Evolutionary conservation across 208 protist genomes (phyloP).

Genomic region (Trichomonas gallinae): DNA sequence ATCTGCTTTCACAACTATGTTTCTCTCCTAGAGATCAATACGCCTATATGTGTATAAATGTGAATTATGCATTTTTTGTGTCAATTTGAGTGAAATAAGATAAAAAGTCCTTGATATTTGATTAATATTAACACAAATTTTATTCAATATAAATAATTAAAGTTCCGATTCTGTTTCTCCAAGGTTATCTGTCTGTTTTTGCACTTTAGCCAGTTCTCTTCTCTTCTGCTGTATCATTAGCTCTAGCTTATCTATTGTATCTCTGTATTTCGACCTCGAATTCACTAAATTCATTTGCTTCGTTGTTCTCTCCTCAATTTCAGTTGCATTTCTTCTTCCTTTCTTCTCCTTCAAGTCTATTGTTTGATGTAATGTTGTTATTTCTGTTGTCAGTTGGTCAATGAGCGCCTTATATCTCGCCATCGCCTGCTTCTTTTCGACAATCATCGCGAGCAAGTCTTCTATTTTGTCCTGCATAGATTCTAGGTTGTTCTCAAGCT

Average conservation of each 20-base stretch:
- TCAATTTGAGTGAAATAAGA: no score
- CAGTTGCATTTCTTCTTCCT: neutral
- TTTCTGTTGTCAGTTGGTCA: neutral
- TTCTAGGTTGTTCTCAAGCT: neutral
- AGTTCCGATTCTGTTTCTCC: neutral
- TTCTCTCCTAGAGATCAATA: no score
- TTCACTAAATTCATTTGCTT: neutral
- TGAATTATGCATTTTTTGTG: no score
- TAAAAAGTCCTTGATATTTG: no score
- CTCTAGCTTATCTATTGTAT: neutral
- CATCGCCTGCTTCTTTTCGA: neutral
- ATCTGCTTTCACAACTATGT: no score
- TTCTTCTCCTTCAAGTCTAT: neutral
- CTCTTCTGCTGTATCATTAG: neutral
- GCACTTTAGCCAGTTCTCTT: neutral
- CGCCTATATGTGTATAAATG: no score
- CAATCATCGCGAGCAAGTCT: neutral
- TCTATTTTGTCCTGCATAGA: neutral
- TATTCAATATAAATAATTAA: neutral
- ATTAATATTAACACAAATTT: no score
- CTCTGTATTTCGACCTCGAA: neutral
- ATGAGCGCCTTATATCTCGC: neutral
- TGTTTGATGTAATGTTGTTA: neutral
- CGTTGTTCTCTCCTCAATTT: neutral
- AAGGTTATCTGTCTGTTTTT: neutral